Evolutionary conservation across 2,329 filamentous ascomycete species (phyloP), one percentile per base, ranked within the genome.

Genomic region (Clarireedia monteithiana): DNA sequence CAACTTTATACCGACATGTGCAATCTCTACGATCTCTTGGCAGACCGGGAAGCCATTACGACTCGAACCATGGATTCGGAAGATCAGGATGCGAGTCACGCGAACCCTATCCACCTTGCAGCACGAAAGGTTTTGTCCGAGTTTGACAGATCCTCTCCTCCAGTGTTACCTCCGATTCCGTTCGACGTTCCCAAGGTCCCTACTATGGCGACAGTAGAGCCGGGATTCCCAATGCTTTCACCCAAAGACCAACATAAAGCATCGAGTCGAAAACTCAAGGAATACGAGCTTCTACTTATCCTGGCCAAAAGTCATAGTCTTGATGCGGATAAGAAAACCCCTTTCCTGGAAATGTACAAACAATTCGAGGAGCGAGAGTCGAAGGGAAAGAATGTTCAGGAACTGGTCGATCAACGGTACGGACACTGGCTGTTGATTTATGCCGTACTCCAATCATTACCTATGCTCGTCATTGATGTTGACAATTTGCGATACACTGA

Each of bases 111-210:
- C 15, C 52, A 54, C 39, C 79, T 84, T 40, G 89, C 88, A 2
- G 75, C 97, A 47, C 84, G 92, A 53, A 85, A 84, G 60, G 81
- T 96, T 12, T 77, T 96, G 60, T 85, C 82, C 62, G 92, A 97
- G 71, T 96, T 91, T 66, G 94, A 99, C 68, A 83, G 87, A 58
- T 92, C 88, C 7, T 89, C 86, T 14, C 90, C 92, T 1, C 94
- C 94, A 0, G 91, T 97, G 0, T 82, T 92, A 58, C 94, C 94
- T 0, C 90, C 92, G 0, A 84, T 97, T 55, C 92, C 94, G 0
- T 97, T 92, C 66, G 92, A 97, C 68, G 77, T 89, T 4, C 92
- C 94, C 2, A 80, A 85, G 61, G 72, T 95, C 24, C 92, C 92
- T 0, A 80, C 79, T 1, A 79, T 95, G 64, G 77, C 79, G 34